Percentiles rank a stretch among this genome's conserved stretches.
These are phyloP conservation scores for Proteromonas lacertae DNA, from an alignment of 352 stramenopile genomes.

Conservation along the genomic window DNA sequence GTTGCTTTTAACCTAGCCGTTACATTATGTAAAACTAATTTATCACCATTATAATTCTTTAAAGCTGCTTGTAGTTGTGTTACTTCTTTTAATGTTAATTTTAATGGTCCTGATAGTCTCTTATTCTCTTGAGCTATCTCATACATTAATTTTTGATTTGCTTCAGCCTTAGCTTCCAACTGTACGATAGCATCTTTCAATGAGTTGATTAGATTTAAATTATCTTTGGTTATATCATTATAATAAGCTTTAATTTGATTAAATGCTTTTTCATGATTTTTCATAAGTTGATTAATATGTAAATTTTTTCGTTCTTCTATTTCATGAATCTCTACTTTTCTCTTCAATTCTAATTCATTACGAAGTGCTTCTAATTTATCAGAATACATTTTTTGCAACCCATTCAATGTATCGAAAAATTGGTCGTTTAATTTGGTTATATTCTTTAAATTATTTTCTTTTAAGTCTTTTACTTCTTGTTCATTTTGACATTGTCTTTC, in stretches of 20 bases:
- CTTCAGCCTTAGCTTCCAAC: constrained; percentile 53
- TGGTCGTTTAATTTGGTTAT: constrained; percentile 45
- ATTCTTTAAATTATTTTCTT: constrained; percentile 55
- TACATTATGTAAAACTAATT: constrained; percentile 41
- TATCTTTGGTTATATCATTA: constrained; percentile 70
- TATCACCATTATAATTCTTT: constrained; percentile 55
- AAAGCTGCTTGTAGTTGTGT: constrained; percentile 39
- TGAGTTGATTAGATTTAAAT: constrained; percentile 48
- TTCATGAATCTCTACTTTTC: constrained; percentile 48
- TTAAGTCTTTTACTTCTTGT: constrained; percentile 42
- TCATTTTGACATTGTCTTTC: constrained; percentile 31
- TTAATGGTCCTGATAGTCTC: constrained; percentile 38
- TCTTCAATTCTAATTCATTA: constrained; percentile 40
- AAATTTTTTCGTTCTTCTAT: constrained; percentile 69
- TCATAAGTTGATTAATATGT: constrained; percentile 71
- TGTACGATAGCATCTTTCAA: constrained; percentile 41
- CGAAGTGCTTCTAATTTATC: constrained; percentile 20
- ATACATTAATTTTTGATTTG: constrained; percentile 56
- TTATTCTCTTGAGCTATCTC: constrained; percentile 50
- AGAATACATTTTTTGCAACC: constrained; percentile 29
- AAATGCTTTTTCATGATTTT: constrained; percentile 49
- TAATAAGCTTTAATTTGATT: constrained; percentile 76
- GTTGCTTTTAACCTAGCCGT: constrained; percentile 24
- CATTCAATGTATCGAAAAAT: constrained; percentile 39
- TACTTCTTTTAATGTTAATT: constrained; percentile 37